These are phyloP conservation scores for Trichoderma asperelloides DNA, from an alignment of 495 filamentous ascomycete species.

Conservation along the genomic window DNA sequence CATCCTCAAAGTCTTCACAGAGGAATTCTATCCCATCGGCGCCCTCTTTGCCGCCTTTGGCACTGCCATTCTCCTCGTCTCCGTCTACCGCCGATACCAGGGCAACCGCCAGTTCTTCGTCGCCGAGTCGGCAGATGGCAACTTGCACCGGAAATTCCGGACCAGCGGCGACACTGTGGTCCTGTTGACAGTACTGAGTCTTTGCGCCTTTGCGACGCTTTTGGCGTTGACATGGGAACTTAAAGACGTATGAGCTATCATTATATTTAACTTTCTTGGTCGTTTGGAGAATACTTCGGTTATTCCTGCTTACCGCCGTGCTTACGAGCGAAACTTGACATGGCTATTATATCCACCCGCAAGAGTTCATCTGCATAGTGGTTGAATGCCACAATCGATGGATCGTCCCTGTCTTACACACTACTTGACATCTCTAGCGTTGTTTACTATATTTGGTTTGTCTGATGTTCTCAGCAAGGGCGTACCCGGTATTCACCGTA, in stretches of 20 bases:
- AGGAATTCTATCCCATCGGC: slow-evolving; percentile 88
- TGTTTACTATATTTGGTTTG: no score
- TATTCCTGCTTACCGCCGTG: no score
- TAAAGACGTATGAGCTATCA: not conserved
- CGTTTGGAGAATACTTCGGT: not conserved
- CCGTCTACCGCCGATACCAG: slow-evolving; percentile 72
- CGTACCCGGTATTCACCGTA: not conserved
- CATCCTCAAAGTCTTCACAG: slow-evolving; percentile 91
- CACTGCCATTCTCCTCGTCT: slow-evolving; percentile 68
- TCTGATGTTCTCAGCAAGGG: no score
- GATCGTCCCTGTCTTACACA: no score
- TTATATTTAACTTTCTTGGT: not conserved
- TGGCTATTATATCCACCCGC: no score
- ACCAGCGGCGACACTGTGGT: slow-evolving; percentile 80
- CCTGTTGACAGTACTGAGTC: slow-evolving; percentile 70
- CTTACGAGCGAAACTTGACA: no score
- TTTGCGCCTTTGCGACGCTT: slow-evolving; percentile 73
- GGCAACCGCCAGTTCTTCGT: slow-evolving; percentile 92
- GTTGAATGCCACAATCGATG: no score
- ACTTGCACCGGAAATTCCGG: slow-evolving; percentile 63
- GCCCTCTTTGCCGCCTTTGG: slow-evolving; percentile 90
- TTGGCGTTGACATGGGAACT: slow-evolving; percentile 64
- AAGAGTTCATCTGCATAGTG: no score
- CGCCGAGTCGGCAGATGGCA: slow-evolving; percentile 44
- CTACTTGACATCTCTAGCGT: no score